Evolutionary conservation across 2,329 filamentous ascomycete genomes (phyloP).

Genomic region (Ilyonectria destructans): DNA sequence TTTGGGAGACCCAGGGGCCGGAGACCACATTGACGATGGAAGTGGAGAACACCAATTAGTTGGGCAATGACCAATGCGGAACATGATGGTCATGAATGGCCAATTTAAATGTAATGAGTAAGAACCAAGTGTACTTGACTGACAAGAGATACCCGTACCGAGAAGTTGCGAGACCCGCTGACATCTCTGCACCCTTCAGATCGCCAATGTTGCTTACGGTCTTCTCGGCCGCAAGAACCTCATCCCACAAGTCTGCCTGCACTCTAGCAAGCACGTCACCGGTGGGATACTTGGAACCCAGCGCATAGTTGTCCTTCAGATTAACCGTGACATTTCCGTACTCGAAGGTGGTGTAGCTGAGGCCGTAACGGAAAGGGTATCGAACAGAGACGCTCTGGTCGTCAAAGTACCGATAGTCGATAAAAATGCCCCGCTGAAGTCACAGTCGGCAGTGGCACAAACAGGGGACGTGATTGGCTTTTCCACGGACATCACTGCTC

Average conservation of each 20-base stretch:
- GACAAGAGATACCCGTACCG: not conserved
- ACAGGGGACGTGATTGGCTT: not conserved
- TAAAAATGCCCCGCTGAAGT: constrained; percentile 67
- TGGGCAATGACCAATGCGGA: not conserved
- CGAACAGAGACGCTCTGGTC: constrained; percentile 63
- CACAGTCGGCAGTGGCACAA: constrained; percentile 53
- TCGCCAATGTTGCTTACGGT: constrained; percentile 61
- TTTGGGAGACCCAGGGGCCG: constrained; percentile 11
- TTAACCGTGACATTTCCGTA: constrained; percentile 62
- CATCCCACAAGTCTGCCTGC: constrained; percentile 65
- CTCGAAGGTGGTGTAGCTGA: constrained; percentile 71
- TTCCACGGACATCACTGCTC: too few relatives aligned
- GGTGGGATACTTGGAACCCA: constrained; percentile 52
- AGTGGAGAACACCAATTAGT: constrained; percentile 6
- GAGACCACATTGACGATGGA: constrained; percentile 2
- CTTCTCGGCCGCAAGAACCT: constrained; percentile 57
- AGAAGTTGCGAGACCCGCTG: not conserved
- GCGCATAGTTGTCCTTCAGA: constrained; percentile 45
- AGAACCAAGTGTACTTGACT: not conserved
- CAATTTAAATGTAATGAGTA: too few relatives aligned
- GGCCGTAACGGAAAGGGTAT: constrained; percentile 71
- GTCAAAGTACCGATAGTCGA: constrained; percentile 73
- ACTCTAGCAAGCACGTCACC: constrained; percentile 62
- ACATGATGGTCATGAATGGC: not conserved
- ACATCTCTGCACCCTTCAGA: constrained; percentile 59